Evolutionary conservation across 495 filamentous ascomycete species (phyloP), one percentile per base, ranked within the genome.

Genomic region (Tuber borchii): DNA sequence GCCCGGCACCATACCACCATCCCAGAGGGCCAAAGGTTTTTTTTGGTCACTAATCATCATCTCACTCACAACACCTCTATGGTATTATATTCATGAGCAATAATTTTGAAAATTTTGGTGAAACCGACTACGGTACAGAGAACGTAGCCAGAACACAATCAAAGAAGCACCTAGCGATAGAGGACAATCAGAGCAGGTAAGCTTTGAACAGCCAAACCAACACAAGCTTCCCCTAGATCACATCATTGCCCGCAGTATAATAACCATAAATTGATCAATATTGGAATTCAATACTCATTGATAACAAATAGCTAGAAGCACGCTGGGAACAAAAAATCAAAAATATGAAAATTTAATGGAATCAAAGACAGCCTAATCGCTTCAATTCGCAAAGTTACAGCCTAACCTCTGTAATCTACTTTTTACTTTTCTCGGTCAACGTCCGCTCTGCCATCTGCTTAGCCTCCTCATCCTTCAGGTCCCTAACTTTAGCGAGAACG

Each of bases 401-500:
- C 44, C 22, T 44, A 70, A 26, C 42, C 14, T 20, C 16, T 3
- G 22, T 10, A 10, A 48, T 56, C 39, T 74, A 78, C 68, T n/a
- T 78, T 26, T 45, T 74, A 73, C 68, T 40, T 74, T 22, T 45
- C 68, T 82, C 80, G 14, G 80, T 82, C 22, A 82, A 48, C n/a
- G 80, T 82, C 71, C 80, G 79, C 80, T 90, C 90, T 8, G 91
- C 84, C 84, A 90, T 90, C 78, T 90, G 86, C 46, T 89, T 88
- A 84, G 94, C 90, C 82, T 97, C 92, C 75, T 91, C 86, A 78
- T 93, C 91, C 88, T 97, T 97, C 88, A 91, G 91, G 83, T 99
- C 95, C 65, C 91, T 89, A 37, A 97, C 94, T 86, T 98, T 98
- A 71, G 95, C 96, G 26, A 99, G 86, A 2, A 98, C 96, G n/a